phyloP scores from a whole-genome alignment of 768 basidiomycete species.

The Termitomyces sp. region DNA sequence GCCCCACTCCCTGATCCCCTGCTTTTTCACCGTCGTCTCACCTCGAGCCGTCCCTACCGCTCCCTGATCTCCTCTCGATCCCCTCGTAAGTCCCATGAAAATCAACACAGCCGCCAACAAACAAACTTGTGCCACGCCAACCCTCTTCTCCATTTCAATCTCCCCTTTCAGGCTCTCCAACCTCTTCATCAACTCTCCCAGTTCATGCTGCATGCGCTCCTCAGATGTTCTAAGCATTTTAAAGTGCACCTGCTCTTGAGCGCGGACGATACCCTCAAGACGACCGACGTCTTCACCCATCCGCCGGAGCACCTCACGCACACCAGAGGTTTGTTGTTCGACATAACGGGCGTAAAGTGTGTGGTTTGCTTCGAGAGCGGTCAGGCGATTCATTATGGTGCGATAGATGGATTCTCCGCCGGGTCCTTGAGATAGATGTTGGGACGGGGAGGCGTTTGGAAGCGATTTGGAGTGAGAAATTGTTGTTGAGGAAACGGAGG shows the following conservation, averaged over 20 bases:
- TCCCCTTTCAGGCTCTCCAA: constrained; percentile 78
- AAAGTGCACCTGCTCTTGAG: constrained; percentile 58
- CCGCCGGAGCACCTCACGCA: constrained; percentile 69
- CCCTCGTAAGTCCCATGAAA: constrained; percentile 84
- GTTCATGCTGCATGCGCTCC: constrained; percentile 62
- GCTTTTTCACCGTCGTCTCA: constrained; percentile 18
- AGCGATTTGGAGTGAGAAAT: neutral
- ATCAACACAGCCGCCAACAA: constrained; percentile 78
- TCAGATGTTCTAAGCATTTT: constrained; percentile 37
- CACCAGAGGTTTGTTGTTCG: constrained; percentile 78
- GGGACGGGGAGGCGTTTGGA: constrained; percentile 4
- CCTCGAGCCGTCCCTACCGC: constrained; percentile 21
- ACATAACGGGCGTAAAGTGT: constrained; percentile 82
- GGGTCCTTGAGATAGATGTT: constrained; percentile 14
- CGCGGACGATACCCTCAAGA: constrained; percentile 69
- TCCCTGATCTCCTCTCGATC: constrained; percentile 41
- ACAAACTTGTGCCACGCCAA: constrained; percentile 84
- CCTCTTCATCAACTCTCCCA: constrained; percentile 59
- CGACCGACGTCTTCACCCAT: constrained; percentile 77
- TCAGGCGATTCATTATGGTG: constrained; percentile 91
- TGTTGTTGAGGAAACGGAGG: neutral
- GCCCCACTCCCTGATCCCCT: constrained; percentile 45
- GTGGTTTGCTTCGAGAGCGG: constrained; percentile 80
- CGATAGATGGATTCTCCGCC: constrained; percentile 93
- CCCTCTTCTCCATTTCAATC: constrained; percentile 84